Evolutionary conservation across 169 alveolate species (phyloP).

Genomic region (Plasmodium adleri): DNA sequence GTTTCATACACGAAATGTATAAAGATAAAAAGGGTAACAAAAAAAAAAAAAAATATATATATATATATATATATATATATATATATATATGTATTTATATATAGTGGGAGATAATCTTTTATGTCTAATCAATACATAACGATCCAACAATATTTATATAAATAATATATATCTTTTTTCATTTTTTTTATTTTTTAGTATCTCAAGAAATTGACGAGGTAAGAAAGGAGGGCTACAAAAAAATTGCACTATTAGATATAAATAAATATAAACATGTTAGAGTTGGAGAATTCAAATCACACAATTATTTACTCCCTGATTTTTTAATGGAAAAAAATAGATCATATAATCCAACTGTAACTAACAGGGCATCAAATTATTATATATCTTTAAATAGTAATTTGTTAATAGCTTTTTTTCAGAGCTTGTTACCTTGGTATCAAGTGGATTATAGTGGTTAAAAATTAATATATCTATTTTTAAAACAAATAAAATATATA

Average conservation of each 20-base stretch:
- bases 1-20: constrained; percentile 39
- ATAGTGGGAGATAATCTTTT: too few species aligned
- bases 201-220: constrained; percentile 24
- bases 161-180: not conserved
- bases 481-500: constrained; percentile 11
- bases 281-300: constrained; percentile 57
- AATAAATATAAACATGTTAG: constrained; percentile 49
- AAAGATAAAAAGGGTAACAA: constrained; percentile 20
- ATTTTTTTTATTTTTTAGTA: not conserved
- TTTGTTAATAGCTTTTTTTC: constrained; percentile 47
- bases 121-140: too few species aligned
- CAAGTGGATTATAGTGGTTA: constrained; percentile 72
- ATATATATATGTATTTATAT: too few species aligned
- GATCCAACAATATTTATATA: too few species aligned
- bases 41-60: not conserved
- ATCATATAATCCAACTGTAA: constrained; percentile 13
- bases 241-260: constrained; percentile 28
- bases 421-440: constrained; percentile 69
- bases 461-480: too few species aligned
- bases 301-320: constrained; percentile 46
- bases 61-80: too few species aligned
- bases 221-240: constrained; percentile 7
- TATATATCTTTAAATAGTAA: constrained; percentile 51
- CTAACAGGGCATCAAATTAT: constrained; percentile 12
- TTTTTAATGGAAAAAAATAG: constrained; percentile 60